These are phyloP conservation scores for Xylaria sp. DNA, from an alignment of 2,329 filamentous ascomycete species.

Conservation along the genomic window DNA sequence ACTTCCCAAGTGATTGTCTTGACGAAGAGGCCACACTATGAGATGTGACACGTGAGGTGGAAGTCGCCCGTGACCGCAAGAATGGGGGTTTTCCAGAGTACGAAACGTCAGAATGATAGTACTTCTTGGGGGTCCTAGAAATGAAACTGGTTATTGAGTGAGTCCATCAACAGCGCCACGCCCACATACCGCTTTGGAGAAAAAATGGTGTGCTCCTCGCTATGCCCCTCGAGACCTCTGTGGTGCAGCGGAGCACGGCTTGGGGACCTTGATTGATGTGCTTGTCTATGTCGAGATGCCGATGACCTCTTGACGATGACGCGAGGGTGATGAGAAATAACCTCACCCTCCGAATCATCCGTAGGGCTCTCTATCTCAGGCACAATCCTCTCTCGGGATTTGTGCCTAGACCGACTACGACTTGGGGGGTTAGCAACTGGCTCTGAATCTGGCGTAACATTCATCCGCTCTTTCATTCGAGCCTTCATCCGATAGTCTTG, in stretches of 20 bases:
- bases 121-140: constrained; percentile 43
- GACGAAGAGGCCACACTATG: constrained; percentile 53
- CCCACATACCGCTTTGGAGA: constrained; percentile 48
- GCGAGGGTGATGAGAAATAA: constrained; percentile 25
- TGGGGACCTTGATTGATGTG: constrained; percentile 43
- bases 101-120: constrained; percentile 48
- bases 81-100: constrained; percentile 49
- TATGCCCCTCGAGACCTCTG: constrained; percentile 39
- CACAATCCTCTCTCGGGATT: constrained; percentile 29
- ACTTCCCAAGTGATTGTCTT: constrained; percentile 46
- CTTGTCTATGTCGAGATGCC: constrained; percentile 39
- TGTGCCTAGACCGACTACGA: constrained; percentile 32
- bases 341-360: constrained; percentile 34
- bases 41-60: constrained; percentile 50
- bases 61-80: constrained; percentile 50
- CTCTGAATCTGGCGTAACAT: constrained; percentile 37
- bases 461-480: constrained; percentile 39
- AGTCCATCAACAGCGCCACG: constrained; percentile 11
- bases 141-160: constrained; percentile 36
- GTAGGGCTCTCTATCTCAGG: constrained; percentile 34
- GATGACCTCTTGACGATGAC: constrained; percentile 38
- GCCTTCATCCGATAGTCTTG: constrained; percentile 32
- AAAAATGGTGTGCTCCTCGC: constrained; percentile 43
- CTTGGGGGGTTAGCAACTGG: constrained; percentile 31
- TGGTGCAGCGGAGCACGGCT: constrained; percentile 42